A percentile compares a stretch with the other conserved stretches of the same genome.
phyloP scores from a whole-genome alignment of 1,284 basidiomycete species.

The Fomitiporia mediterranea region DNA sequence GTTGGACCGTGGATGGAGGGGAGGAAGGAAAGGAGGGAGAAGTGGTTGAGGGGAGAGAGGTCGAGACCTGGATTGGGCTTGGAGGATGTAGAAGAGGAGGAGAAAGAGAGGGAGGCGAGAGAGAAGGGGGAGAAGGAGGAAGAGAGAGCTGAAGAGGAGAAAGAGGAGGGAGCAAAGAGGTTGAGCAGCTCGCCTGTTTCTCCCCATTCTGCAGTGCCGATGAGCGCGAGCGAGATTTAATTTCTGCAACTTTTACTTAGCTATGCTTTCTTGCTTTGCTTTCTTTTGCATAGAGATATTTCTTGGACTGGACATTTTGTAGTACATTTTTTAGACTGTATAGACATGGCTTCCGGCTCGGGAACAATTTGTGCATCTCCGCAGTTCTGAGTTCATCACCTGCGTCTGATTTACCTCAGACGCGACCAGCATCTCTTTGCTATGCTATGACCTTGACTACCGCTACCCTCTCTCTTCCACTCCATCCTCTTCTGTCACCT shows the following conservation, averaged over 20 bases:
- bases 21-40: slow-evolving; percentile 47
- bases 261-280: no score
- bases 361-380: no score
- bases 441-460: neutral
- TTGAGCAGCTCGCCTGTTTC: neutral
- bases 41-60: slow-evolving; percentile 21
- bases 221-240: neutral
- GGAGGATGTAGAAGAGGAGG: slow-evolving; percentile 8
- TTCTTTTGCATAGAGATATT: neutral
- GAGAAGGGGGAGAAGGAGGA: neutral
- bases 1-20: slow-evolving; percentile 68
- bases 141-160: neutral
- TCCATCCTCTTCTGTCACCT: neutral
- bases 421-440: neutral
- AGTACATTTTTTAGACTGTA: no score
- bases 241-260: no score
- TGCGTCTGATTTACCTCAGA: neutral
- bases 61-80: slow-evolving; percentile 11
- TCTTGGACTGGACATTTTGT: no score
- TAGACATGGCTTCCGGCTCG: no score
- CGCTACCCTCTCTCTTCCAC: neutral
- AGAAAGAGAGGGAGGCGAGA: neutral
- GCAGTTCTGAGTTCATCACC: no score
- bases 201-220: neutral
- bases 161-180: neutral